Evolutionary conservation across 331 rosid genomes (phyloP), one percentile per base, ranked within the genome.

Genomic region (Saraca asoca): DNA sequence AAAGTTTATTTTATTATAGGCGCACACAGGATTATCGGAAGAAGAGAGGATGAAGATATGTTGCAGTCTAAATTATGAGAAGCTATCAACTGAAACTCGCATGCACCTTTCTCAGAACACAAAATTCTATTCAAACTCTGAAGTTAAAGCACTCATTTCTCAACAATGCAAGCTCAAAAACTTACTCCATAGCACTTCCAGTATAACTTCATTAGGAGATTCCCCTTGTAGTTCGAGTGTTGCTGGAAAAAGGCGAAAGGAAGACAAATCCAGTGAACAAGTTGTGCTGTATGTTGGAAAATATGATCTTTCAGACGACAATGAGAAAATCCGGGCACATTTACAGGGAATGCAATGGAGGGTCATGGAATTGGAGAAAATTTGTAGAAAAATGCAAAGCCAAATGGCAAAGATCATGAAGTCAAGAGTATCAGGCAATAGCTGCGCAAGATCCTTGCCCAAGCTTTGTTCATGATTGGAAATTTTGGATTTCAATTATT

Each of bases 301-400:
- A 66, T 75, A 79, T 11, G 85, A 82, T 71, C 59, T 71, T 72
- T 55, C 79, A 24, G 35, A 65, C 5, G 91, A 85, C 39, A 78
- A 73, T 14, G 87, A 82, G 76, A 81, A 79, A 64, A 67, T 92
- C 55, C 72, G 46, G 66, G 80, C 79, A 46, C 90, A 87, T 76
- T 62, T 92, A 72, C 89, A 87, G 78, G 96, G 96, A 69, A 92
- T 92, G 85, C 95, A 92, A 50, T 80, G 94, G 79, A 83, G 96
- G 79, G 98, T 89, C 37, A 82, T 76, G 73, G 95, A 89, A 14
- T 73, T 92, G 75, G 98, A 92, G 85, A 88, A 77, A 57, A 19
- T 81, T 4, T 84, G 89, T 76, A 82, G 58, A 72, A 89, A 87
- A 80, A 78, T 92, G 88, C 95, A 92, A 75, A 37, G 56, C 19